Percentiles rank a stretch among this genome's conserved stretches.
Evolutionary conservation across 2,329 filamentous ascomycete species (phyloP).

Genomic region (Penicillium vulpinum): DNA sequence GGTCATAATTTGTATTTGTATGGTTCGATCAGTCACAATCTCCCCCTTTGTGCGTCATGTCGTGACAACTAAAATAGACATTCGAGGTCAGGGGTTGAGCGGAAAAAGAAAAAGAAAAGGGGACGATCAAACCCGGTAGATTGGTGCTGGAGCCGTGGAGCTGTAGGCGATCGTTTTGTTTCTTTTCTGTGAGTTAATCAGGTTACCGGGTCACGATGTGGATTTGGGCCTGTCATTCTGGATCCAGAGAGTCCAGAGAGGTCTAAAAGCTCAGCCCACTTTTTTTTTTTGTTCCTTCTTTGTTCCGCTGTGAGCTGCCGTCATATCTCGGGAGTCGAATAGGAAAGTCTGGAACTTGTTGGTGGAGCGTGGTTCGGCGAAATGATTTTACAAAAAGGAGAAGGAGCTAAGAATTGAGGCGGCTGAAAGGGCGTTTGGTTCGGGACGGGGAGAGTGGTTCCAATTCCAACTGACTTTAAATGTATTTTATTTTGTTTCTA

Average conservation of each 20-base stretch:
- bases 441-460: slow-evolving; percentile 7
- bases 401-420: slow-evolving; percentile 4
- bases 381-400: background rate
- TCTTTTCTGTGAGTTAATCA: slow-evolving; percentile 8
- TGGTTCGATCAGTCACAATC: slow-evolving; percentile 17
- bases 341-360: background rate
- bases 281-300: background rate
- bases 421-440: slow-evolving; percentile 9
- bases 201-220: slow-evolving; percentile 3
- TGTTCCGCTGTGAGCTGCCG: background rate
- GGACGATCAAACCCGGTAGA: slow-evolving; percentile 23
- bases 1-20: slow-evolving; percentile 11
- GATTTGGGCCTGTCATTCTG: slow-evolving; percentile 7
- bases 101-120: slow-evolving; percentile 18
- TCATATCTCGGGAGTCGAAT: background rate
- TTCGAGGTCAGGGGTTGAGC: slow-evolving; percentile 20
- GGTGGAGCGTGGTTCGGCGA: background rate
- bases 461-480: slow-evolving; percentile 1
- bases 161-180: slow-evolving; percentile 18
- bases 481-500: background rate
- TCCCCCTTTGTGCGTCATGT: slow-evolving; percentile 7
- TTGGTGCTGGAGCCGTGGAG: slow-evolving; percentile 21
- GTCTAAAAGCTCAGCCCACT: background rate
- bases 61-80: slow-evolving; percentile 9
- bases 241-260: background rate